phyloP scores from a whole-genome alignment of 208 protist species.

The Acanthamoeba sp. region DNA sequence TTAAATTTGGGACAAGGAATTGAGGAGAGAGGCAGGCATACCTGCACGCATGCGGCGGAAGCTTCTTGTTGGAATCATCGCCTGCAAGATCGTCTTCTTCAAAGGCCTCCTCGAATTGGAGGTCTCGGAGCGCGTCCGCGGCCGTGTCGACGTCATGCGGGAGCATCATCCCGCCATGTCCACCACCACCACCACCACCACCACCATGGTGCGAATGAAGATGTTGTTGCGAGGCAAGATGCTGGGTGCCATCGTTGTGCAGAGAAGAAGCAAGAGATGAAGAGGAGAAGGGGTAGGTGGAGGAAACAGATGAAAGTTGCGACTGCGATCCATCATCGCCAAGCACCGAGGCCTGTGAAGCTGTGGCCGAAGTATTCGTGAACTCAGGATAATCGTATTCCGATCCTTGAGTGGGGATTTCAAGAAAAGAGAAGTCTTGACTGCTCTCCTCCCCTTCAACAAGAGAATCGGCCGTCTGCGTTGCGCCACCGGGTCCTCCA shows the following conservation, averaged over 20 bases:
- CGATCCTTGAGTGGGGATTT: slow-evolving; percentile 15
- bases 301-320: background rate
- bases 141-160: background rate
- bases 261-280: background rate
- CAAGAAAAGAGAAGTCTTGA: slow-evolving; percentile 55
- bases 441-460: background rate
- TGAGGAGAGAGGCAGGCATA: background rate
- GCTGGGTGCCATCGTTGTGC: background rate
- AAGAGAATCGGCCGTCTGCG: background rate
- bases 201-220: background rate
- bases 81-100: slow-evolving; percentile 22
- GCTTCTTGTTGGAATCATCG: background rate
- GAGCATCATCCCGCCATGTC: background rate
- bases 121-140: slow-evolving; percentile 14
- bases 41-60: slow-evolving; percentile 27
- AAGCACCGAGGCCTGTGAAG: background rate
- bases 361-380: slow-evolving; percentile 12
- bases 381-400: slow-evolving; percentile 56
- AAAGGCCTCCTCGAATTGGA: background rate
- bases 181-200: too few species aligned
- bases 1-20: background rate
- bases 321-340: background rate
- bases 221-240: slow-evolving; percentile 11
- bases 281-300: slow-evolving; percentile 20
- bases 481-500: background rate